phyloP scores from a whole-genome alignment of 2,329 filamentous ascomycete species.

The Ceratocystis cubensis region DNA sequence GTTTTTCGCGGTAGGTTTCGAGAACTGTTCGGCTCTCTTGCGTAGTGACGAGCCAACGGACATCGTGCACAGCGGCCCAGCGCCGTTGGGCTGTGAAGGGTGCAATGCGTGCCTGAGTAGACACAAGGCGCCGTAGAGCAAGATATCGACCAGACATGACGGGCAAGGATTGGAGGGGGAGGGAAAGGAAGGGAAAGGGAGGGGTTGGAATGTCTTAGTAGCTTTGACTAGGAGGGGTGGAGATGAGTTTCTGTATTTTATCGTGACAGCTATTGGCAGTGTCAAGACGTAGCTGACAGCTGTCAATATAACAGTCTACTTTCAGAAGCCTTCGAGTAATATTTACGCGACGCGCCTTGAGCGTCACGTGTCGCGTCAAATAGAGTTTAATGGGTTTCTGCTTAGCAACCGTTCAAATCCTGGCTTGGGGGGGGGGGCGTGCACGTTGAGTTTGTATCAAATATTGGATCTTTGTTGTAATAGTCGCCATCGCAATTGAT shows the following conservation, averaged over 20 bases:
- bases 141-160: conserved; percentile 16
- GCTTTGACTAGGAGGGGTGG: background rate
- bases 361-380: background rate
- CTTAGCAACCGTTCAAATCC: background rate
- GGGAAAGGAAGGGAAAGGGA: background rate
- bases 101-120: conserved; percentile 18
- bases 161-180: too few relatives aligned
- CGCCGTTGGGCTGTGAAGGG: conserved; percentile 46
- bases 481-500: too few relatives aligned
- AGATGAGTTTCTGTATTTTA: background rate
- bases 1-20: conserved; percentile 79
- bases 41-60: conserved; percentile 77
- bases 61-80: conserved; percentile 85
- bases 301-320: background rate
- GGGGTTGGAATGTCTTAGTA: background rate
- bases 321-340: background rate
- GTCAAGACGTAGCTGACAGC: background rate
- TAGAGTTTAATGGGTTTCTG: conserved; percentile 17
- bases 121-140: conserved; percentile 15
- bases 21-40: conserved; percentile 53
- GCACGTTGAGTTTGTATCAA: too few relatives aligned
- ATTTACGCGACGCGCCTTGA: background rate
- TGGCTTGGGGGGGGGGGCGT: background rate
- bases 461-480: too few relatives aligned
- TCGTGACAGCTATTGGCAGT: background rate